A percentile compares a stretch with the other conserved stretches of the same genome.
Conservation (phyloP, 495 filamentous ascomycete genomes). For the Trypethelium eluteriae region DNA sequence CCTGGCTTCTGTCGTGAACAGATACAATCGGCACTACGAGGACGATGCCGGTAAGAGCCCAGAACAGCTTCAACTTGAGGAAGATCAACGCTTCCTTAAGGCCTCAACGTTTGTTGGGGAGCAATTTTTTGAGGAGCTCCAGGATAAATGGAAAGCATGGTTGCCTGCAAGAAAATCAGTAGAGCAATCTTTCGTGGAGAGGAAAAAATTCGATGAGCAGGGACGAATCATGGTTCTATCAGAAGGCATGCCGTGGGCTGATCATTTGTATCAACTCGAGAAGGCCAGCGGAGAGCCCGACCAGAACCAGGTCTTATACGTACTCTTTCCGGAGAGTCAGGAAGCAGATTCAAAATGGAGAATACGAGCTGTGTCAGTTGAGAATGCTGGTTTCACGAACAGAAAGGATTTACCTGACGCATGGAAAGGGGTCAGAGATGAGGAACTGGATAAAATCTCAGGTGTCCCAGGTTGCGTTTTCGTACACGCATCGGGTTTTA, state of each 20-base stretch:
- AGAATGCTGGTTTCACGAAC: constrained; percentile 77
- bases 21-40: constrained; percentile 71
- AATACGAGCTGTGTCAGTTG: constrained; percentile 75
- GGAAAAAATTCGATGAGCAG: constrained; percentile 56
- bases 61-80: constrained; percentile 58
- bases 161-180: constrained; percentile 79
- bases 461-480: constrained; percentile 77
- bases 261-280: constrained; percentile 88
- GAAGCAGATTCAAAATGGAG: constrained; percentile 73
- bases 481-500: constrained; percentile 90
- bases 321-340: constrained; percentile 81
- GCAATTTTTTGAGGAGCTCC: constrained; percentile 70
- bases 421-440: constrained; percentile 86
- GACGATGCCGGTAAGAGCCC: constrained; percentile 39
- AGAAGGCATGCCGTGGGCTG: constrained; percentile 81
- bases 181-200: constrained; percentile 56
- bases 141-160: constrained; percentile 68
- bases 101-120: constrained; percentile 78
- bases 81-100: constrained; percentile 69
- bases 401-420: constrained; percentile 80
- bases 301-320: constrained; percentile 66
- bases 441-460: constrained; percentile 64
- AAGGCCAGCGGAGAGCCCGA: constrained; percentile 40
- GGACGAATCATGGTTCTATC: constrained; percentile 77
- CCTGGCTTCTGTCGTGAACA: constrained; percentile 71